Evolutionary conservation across 2,329 filamentous ascomycete species (phyloP).

Genomic region (Ceratocystis papillata): DNA sequence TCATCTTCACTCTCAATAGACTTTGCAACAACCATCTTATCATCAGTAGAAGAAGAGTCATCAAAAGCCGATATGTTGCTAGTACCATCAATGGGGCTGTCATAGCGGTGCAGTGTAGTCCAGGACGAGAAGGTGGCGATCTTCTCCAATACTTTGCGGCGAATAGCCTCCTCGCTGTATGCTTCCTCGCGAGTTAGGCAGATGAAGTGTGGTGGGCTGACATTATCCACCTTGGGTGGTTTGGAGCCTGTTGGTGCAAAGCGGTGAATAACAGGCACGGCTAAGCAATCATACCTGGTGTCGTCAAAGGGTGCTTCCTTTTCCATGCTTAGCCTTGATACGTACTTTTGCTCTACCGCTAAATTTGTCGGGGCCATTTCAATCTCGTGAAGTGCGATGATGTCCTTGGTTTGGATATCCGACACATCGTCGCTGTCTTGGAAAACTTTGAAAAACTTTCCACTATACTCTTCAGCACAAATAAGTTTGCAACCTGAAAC

Average conservation of each 20-base stretch:
- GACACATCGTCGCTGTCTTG: slow-evolving; percentile 60
- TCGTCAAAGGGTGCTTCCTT: slow-evolving; percentile 47
- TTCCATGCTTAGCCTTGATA: slow-evolving; percentile 38
- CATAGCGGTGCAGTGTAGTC: slow-evolving; percentile 47
- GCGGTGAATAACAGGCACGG: slow-evolving; percentile 63
- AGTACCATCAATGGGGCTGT: slow-evolving; percentile 29
- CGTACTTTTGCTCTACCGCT: slow-evolving; percentile 38
- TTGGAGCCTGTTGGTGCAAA: slow-evolving; percentile 31
- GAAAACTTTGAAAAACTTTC: slow-evolving; percentile 79
- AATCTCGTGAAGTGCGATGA: slow-evolving; percentile 64
- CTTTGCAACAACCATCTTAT: slow-evolving; percentile 57
- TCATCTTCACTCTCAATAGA: slow-evolving; percentile 85
- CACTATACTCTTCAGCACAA: slow-evolving; percentile 69
- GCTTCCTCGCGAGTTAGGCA: slow-evolving; percentile 63
- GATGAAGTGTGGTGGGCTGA: slow-evolving; percentile 56
- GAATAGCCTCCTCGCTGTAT: slow-evolving; percentile 55
- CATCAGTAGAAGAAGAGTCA: slow-evolving; percentile 48
- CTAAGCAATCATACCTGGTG: slow-evolving; percentile 51
- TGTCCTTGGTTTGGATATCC: slow-evolving; percentile 54
- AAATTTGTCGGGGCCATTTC: slow-evolving; percentile 71
- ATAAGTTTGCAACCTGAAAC: slow-evolving; percentile 58
- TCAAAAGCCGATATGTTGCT: slow-evolving; percentile 28
- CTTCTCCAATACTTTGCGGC: slow-evolving; percentile 68
- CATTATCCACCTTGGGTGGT: slow-evolving; percentile 29
- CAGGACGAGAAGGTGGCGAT: slow-evolving; percentile 66